phyloP scores from a whole-genome alignment of 2,329 filamentous ascomycete genomes.

The Clonostachys solani region DNA sequence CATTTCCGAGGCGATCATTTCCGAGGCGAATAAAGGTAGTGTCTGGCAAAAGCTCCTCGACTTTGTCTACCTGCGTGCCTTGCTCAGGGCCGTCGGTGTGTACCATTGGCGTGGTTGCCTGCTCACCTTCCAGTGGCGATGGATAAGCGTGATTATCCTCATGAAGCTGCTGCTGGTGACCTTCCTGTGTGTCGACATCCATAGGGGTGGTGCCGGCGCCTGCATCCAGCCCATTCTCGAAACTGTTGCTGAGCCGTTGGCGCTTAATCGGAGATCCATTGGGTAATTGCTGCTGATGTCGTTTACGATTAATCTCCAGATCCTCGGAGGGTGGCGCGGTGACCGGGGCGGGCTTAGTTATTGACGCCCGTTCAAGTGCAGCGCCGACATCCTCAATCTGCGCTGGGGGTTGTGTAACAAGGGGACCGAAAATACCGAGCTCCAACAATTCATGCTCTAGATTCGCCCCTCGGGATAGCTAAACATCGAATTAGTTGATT shows the following conservation, averaged over 20 bases:
- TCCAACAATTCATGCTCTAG: conserved; percentile 40
- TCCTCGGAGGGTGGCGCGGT: conserved; percentile 19
- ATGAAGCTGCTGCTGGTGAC: conserved; percentile 27
- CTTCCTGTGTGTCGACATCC: conserved; percentile 50
- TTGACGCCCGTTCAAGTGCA: conserved; percentile 9
- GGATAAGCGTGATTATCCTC: conserved; percentile 59
- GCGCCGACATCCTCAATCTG: conserved; percentile 33
- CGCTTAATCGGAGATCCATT: conserved; percentile 57
- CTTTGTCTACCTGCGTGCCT: conserved; percentile 61
- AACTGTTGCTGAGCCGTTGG: conserved; percentile 57
- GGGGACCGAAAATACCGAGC: conserved; percentile 53
- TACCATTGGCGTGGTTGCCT: conserved; percentile 44
- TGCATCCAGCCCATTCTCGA: conserved; percentile 49
- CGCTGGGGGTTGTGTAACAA: conserved; percentile 38
- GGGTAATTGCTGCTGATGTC: conserved; percentile 39
- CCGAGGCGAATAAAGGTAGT: conserved; percentile 58
- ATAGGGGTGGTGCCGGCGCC: conserved; percentile 46
- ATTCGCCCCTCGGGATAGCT: conserved; percentile 44
- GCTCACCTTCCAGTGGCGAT: conserved; percentile 57
- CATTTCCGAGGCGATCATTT: neutral
- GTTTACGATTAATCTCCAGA: conserved; percentile 43
- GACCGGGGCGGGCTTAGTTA: neutral
- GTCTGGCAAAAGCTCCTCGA: conserved; percentile 52
- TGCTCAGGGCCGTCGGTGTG: conserved; percentile 60
- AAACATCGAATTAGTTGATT: neutral